These are phyloP conservation scores for Cyclostephanos invisitatus DNA, from an alignment of 108 stramenopile genomes.

Conservation along the genomic window DNA sequence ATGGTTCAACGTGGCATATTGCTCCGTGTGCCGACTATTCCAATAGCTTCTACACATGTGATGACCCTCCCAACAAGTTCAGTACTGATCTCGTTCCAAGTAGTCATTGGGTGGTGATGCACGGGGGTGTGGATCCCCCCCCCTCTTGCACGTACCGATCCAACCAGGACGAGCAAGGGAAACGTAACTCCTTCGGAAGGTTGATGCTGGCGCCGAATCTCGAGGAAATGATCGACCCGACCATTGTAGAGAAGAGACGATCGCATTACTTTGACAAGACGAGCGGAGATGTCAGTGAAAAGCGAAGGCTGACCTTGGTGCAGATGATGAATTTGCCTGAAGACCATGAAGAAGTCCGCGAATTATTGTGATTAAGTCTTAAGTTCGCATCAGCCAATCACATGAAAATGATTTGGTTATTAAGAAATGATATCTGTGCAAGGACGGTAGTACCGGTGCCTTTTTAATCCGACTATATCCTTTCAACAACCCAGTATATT, in stretches of 20 bases:
- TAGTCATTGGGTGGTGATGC: slow-evolving; percentile 20
- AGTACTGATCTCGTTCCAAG: slow-evolving; percentile 34
- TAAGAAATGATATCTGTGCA: too few relatives aligned
- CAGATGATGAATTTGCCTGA: slow-evolving; percentile 32
- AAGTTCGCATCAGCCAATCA: too few relatives aligned
- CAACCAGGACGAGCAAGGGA: slow-evolving; percentile 14
- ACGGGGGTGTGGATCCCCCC: slow-evolving; percentile 27
- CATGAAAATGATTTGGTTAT: too few relatives aligned
- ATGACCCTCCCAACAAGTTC: slow-evolving; percentile 21
- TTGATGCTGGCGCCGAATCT: slow-evolving; percentile 36
- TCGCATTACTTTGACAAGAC: slow-evolving; percentile 30
- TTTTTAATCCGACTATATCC: neutral
- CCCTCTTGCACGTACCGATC: slow-evolving; percentile 36
- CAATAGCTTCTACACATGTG: slow-evolving; percentile 42
- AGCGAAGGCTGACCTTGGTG: slow-evolving; percentile 36
- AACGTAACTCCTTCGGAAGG: neutral
- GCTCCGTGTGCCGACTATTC: slow-evolving; percentile 52
- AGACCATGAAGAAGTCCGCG: slow-evolving; percentile 2
- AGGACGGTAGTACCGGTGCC: too few relatives aligned
- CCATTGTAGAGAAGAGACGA: slow-evolving; percentile 45
- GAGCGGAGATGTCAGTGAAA: slow-evolving; percentile 27
- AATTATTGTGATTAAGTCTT: too few relatives aligned
- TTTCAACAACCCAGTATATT: too few relatives aligned
- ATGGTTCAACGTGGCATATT: slow-evolving; percentile 35
- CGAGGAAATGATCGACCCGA: slow-evolving; percentile 51